Base-by-base conservation (phyloP, 305 asterid genomes). In the Fraxinus velutina region DNA sequence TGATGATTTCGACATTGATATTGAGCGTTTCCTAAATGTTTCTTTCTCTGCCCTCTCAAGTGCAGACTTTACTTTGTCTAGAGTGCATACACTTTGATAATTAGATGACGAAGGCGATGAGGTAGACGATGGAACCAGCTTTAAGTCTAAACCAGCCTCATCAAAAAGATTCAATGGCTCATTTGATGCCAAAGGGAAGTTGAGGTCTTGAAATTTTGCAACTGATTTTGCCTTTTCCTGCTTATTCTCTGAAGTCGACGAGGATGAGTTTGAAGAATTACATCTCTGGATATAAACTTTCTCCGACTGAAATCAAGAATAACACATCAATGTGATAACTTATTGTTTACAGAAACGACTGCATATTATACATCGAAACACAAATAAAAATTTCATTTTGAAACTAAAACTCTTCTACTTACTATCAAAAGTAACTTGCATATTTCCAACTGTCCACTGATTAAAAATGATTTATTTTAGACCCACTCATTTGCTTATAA, bases 1-100 rank as follows among this genome's bases (percentile, higher is more conserved):
- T 1, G 95, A 87, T 8, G 94, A 86, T 60, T 77, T 88, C 1
- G 93, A 90, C 82, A 83, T 57, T 0, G 93, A 87, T 0, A 84
- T 50, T 3, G 94, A 85, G 10, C 93, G 92, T 33, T 93, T 93
- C 77, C 90, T 85, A 2, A 70, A 81, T 1, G 87, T 81, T 76
- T 85, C 91, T 39, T 84, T 90, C 87, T 91, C 94, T 1, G 90
- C 96, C 81, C 96, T 90, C 76, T 89, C 93, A 0, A 92, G 90
- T 0, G 98, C 98, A 0, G 86, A 93, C 64, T 90, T 91, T n/a
- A 93, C 96, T 70, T 91, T 93, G 83, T 92, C 97, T 1, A 93
- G 88, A 30, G 97, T 93, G 91, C 97, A 93, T 0, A 92, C 94
- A 60, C 94, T 93, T 7, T 83, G 90, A 68, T 88, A 89, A 78